Base-by-base conservation (phyloP, 305 asterid genomes). In the Rubia balearica region DNA sequence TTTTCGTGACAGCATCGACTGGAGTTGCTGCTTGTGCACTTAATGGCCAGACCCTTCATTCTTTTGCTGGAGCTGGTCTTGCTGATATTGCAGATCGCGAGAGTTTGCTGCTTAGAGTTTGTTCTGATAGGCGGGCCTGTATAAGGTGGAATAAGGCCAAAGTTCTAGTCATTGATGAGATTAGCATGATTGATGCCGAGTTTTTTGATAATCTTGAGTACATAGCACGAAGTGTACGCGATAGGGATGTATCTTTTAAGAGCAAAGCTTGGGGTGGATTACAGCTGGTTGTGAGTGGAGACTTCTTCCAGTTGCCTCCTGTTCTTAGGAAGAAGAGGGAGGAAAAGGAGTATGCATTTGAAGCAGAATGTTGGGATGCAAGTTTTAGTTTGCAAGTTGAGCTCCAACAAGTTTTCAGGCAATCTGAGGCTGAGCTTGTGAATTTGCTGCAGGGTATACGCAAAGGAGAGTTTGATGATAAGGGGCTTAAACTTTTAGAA, bases 231-330 rank as follows among this genome's bases (percentile, higher is more conserved):
- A 43, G 5, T 11, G 69, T 88, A 46, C 83, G 86, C 72, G 81
- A 71, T 46, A 46, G 41, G 40, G 78, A 62, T n/a, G 56, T 30
- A 33, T 69, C 9, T 0, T 21, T 27, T 55, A 85, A 67, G 55
- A 71, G 64, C 56, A 79, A 64, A 68, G 65, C 73, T 74, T 89
- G 96, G 97, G 96, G 95, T 33, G 95, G 96, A 36, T 80, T 91
- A 71, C 96, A 91, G 74, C 76, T 91, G 73, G 86, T 91, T 68
- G 96, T 83, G 73, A 76, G 94, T 57, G 97, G 92, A 22, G 96
- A 91, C 66, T 91, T 91, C 82, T 86, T 82, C 72, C 94, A 91
- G 71, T 73, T 91, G 57, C 95, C 96, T n/a, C 96, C 97, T 0
- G 71, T 87, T 59, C 9, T 62, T 16, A 69, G 55, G 65, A 68